Percentiles rank a stretch among this genome's conserved stretches.
phyloP scores from a whole-genome alignment of 495 filamentous ascomycete species.

The Cercophora scortea region DNA sequence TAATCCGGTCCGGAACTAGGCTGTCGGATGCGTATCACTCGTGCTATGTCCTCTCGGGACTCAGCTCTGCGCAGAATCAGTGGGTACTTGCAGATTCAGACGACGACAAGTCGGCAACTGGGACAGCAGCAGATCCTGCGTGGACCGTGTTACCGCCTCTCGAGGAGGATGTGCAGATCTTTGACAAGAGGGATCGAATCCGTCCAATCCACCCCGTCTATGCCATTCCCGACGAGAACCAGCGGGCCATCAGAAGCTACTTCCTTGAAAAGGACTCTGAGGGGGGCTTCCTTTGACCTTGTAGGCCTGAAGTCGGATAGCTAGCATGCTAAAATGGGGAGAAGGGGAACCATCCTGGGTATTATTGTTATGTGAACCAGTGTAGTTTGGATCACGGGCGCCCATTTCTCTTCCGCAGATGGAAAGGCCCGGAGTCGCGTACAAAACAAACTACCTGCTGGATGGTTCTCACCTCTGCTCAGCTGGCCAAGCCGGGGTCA shows the following conservation, averaged over 20 bases:
- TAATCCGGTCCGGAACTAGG: constrained; percentile 29
- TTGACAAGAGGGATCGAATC: constrained; percentile 44
- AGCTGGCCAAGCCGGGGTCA: too few species aligned
- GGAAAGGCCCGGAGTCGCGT: too few species aligned
- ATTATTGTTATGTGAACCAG: too few species aligned
- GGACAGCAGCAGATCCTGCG: constrained; percentile 16
- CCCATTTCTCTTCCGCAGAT: too few species aligned
- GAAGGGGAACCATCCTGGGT: too few species aligned
- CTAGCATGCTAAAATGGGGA: too few species aligned
- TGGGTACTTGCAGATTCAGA: constrained; percentile 51
- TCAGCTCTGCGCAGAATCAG: constrained; percentile 72
- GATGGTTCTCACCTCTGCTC: too few species aligned
- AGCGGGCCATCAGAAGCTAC: constrained; percentile 55
- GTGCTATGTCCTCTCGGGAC: constrained; percentile 79
- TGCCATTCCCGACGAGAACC: constrained; percentile 66
- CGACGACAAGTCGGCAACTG: neutral
- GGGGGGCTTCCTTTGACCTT: constrained; percentile 27
- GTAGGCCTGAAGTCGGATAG: too few species aligned
- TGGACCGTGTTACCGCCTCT: constrained; percentile 52
- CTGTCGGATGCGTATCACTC: constrained; percentile 83
- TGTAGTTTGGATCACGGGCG: too few species aligned
- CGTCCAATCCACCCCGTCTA: constrained; percentile 71
- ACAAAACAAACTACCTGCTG: too few species aligned
- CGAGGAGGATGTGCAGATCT: constrained; percentile 41
- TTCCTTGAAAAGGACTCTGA: constrained; percentile 43